These are phyloP conservation scores for Actinomucor elegans DNA, from an alignment of 371 early-diverging fungal species.

Conservation along the genomic window DNA sequence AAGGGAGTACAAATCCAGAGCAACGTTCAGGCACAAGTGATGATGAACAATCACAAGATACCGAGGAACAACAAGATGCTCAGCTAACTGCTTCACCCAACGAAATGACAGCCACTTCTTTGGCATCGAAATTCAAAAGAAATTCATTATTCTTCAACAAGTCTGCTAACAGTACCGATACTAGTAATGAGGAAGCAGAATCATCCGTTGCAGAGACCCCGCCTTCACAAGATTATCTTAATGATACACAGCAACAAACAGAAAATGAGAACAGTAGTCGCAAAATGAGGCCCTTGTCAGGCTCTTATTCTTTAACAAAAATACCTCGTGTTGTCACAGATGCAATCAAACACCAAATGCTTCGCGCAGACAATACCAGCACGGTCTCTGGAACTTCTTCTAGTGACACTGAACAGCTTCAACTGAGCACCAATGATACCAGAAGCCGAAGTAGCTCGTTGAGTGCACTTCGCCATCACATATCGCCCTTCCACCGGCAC, in stretches of 20 bases:
- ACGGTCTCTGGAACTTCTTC: background rate
- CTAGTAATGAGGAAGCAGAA: background rate
- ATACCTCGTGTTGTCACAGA: constrained; percentile 19
- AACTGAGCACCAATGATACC: background rate
- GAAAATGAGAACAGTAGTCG: background rate
- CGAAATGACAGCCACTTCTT: background rate
- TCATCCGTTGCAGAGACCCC: background rate
- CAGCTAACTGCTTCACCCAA: background rate
- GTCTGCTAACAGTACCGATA: background rate
- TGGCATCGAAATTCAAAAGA: background rate
- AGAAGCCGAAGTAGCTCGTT: constrained; percentile 6
- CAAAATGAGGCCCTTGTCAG: constrained; percentile 1
- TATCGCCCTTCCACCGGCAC: constrained; percentile 7
- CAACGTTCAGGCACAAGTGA: background rate
- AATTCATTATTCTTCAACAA: constrained; percentile 1
- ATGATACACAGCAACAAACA: background rate
- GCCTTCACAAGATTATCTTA: background rate
- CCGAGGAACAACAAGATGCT: background rate
- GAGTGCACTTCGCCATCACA: constrained; percentile 3
- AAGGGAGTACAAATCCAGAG: background rate
- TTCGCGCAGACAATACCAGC: background rate
- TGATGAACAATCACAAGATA: background rate
- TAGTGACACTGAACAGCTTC: background rate
- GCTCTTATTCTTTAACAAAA: constrained; percentile 10
- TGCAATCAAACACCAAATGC: constrained; percentile 18